Evolutionary conservation across 2,329 filamentous ascomycete genomes (phyloP).

Genomic region (Fusarium sp.): DNA sequence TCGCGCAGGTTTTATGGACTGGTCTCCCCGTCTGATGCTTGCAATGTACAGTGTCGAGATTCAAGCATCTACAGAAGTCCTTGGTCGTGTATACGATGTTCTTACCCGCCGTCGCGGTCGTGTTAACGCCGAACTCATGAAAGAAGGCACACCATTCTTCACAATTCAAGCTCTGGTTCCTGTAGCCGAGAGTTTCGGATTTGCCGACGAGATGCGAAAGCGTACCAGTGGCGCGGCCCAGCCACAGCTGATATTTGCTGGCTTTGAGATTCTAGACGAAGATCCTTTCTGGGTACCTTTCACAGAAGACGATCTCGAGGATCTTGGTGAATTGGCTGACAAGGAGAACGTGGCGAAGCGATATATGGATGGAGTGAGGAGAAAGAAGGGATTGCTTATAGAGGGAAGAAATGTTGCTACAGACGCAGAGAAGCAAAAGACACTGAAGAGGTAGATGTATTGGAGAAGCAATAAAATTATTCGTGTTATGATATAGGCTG

Average conservation of each 20-base stretch:
- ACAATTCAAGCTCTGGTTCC: slow-evolving; percentile 89
- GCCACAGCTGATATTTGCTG: slow-evolving; percentile 92
- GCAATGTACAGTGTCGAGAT: slow-evolving; percentile 99
- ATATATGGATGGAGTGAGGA: slow-evolving; percentile 91
- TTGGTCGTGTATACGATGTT: slow-evolving; percentile 96
- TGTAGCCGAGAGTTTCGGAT: slow-evolving; percentile 95
- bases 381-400: slow-evolving; percentile 87
- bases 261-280: slow-evolving; percentile 91
- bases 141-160: slow-evolving; percentile 96
- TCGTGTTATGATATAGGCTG: not conserved
- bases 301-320: slow-evolving; percentile 95
- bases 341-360: slow-evolving; percentile 94
- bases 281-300: slow-evolving; percentile 98
- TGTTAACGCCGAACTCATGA: slow-evolving; percentile 89
- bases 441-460: slow-evolving; percentile 63
- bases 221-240: slow-evolving; percentile 88
- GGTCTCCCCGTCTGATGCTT: slow-evolving; percentile 92
- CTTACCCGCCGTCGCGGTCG: slow-evolving; percentile 91
- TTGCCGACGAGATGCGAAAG: slow-evolving; percentile 96
- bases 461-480: slow-evolving; percentile 12
- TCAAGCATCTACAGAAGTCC: slow-evolving; percentile 93
- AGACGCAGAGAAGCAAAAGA: slow-evolving; percentile 92
- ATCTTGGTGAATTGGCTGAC: slow-evolving; percentile 92
- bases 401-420: slow-evolving; percentile 79
- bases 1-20: slow-evolving; percentile 87